phyloP scores from a whole-genome alignment of 1,284 basidiomycete species.

The Anthracocystis walkeri region DNA sequence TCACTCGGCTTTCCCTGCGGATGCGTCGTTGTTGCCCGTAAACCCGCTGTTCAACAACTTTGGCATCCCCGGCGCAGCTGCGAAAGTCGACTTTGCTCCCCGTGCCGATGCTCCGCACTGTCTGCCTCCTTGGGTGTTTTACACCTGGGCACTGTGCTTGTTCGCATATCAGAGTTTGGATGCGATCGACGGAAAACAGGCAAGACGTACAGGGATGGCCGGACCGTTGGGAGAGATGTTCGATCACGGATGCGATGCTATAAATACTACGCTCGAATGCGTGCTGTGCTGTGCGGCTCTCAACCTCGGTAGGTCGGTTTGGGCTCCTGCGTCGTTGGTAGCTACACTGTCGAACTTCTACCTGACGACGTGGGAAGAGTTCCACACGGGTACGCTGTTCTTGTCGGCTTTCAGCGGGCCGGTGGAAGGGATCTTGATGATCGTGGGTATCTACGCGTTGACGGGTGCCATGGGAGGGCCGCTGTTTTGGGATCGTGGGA shows the following conservation, averaged over 20 bases:
- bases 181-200: slow-evolving; percentile 94
- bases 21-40: slow-evolving; percentile 40
- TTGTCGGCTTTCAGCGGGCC: slow-evolving; percentile 89
- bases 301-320: slow-evolving; percentile 92
- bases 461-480: slow-evolving; percentile 74
- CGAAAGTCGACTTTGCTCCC: slow-evolving; percentile 37
- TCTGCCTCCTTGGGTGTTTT: slow-evolving; percentile 60
- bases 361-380: slow-evolving; percentile 96
- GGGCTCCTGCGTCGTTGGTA: slow-evolving; percentile 88
- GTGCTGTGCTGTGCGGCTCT: slow-evolving; percentile 71
- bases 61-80: slow-evolving; percentile 46
- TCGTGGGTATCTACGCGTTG: slow-evolving; percentile 81
- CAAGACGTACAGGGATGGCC: slow-evolving; percentile 92
- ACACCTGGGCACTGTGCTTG: slow-evolving; percentile 82
- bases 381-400: slow-evolving; percentile 79
- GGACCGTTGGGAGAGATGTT: slow-evolving; percentile 96
- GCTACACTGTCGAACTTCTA: slow-evolving; percentile 94
- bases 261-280: slow-evolving; percentile 82
- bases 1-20: slow-evolving; percentile 43
- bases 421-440: slow-evolving; percentile 93
- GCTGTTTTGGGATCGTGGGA: slow-evolving; percentile 83
- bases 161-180: slow-evolving; percentile 93
- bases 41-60: slow-evolving; percentile 48
- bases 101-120: slow-evolving; percentile 15
- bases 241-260: slow-evolving; percentile 87